Base-by-base conservation (phyloP, 2,329 filamentous ascomycete species). In the Xylariaceae sp. region DNA sequence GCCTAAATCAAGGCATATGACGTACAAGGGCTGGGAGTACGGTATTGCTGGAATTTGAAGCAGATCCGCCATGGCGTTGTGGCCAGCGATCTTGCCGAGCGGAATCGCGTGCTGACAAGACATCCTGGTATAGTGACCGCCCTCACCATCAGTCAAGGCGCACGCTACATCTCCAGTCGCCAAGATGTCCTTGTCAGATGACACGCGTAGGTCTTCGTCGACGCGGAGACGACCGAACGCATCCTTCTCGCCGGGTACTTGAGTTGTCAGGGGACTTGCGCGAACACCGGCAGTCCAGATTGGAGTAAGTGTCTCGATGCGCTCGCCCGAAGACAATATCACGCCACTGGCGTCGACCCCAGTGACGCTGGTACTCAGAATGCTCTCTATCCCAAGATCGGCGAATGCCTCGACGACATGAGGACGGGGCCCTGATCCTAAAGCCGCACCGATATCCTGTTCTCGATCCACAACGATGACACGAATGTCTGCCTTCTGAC, bases 251-350 rank as follows among this genome's bases (percentile, higher is more conserved):
- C 26, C 47, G 7, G 54, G 46, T 3, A 59, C 47, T 42, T 59
- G 54, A 29, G 47, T 40, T 19, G 41, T 29, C 2, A 61, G 46
- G 2, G 50, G 50, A 9, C 53, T 60, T 29, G 57, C 59, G 19
- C 39, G 43, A 2, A 60, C 57, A 27, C 57, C 57, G 9, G 59
- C 59, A 3, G 57, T 58, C 59, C 59, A 61, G 4, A 61, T 32
- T 7, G 59, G 51, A 3, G 57, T 59, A 2, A 59, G 47, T 9
- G 59, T 53, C 53, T 58, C 53, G 44, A 61, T 61, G 37, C 51
- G 54, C 50, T 61, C 59, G 7, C 57, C 57, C 2, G 57, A 52
- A n/a, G 52, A 51, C 2, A 61, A 50, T 1, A 50, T 56, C n/a
- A 60, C 57, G 4, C 56, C 56, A 7, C 39, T 44, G 4, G 51